Evolutionary conservation across 345 rosid species (phyloP).

Genomic region (Eucalyptus brandiana): DNA sequence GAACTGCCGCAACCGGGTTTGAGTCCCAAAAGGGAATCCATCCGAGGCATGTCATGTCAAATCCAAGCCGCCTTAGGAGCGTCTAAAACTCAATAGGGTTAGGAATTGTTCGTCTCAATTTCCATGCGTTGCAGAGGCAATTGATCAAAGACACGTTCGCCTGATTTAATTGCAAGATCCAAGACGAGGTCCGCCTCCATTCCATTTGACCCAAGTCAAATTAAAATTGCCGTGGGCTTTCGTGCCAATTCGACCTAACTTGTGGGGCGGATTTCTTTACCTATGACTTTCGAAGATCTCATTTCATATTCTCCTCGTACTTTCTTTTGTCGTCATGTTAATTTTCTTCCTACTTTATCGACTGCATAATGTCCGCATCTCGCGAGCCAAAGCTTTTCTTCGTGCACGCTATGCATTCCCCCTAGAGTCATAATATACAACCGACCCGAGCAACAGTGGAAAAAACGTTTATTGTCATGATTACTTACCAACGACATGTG

Average conservation of each 20-base stretch:
- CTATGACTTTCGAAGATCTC: background rate
- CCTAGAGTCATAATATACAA: background rate
- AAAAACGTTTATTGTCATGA: background rate
- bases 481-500: background rate
- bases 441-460: background rate
- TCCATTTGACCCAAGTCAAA: background rate
- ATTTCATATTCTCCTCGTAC: background rate
- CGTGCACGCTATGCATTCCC: background rate
- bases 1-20: background rate
- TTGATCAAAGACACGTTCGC: background rate
- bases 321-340: background rate
- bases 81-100: accelerated
- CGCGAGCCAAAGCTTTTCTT: background rate
- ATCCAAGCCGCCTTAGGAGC: background rate
- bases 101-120: background rate
- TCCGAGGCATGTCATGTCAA: background rate
- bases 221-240: background rate
- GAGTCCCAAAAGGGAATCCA: background rate
- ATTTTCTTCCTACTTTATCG: background rate
- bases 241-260: background rate
- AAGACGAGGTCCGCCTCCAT: background rate
- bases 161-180: background rate
- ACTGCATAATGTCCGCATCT: background rate
- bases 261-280: background rate
- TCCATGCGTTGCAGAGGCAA: background rate